Percentiles rank a stretch among this genome's conserved stretches.
Conservation (phyloP, 2,329 filamentous ascomycete genomes). For the Zasmidium angulare region DNA sequence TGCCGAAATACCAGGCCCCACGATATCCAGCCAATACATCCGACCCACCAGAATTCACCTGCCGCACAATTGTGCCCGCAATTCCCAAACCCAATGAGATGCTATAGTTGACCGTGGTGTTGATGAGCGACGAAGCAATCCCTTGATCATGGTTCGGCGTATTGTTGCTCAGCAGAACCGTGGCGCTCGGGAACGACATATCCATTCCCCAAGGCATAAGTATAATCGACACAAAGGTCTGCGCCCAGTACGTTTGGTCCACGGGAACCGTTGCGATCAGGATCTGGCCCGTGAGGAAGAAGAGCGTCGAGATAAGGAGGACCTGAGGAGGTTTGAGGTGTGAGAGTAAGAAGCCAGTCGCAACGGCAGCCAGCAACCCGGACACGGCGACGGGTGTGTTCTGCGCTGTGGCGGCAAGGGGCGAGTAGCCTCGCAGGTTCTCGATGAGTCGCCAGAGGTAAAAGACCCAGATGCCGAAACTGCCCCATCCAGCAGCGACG, state of each 20-base stretch:
- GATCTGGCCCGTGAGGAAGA: conserved; percentile 35
- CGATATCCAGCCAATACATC: conserved; percentile 21
- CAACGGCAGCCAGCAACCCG: conserved; percentile 35
- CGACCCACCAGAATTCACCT: conserved; percentile 13
- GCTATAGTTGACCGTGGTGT: conserved; percentile 9
- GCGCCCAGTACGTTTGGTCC: conserved; percentile 38
- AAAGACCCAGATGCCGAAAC: conserved; percentile 37
- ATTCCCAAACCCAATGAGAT: conserved; percentile 7
- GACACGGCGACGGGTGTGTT: conserved; percentile 34
- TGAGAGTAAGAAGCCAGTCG: conserved; percentile 38
- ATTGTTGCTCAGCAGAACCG: conserved; percentile 31
- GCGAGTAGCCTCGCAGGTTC: conserved; percentile 29
- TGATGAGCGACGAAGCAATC: conserved; percentile 28
- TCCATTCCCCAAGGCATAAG: conserved; percentile 40
- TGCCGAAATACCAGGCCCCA: conserved; percentile 27
- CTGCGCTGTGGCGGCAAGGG: conserved; percentile 35
- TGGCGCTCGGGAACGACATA: conserved; percentile 31
- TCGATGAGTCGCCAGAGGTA: conserved; percentile 37
- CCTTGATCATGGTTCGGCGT: conserved; percentile 32
- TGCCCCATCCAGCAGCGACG: conserved; percentile 30
- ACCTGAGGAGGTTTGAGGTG: conserved; percentile 37
- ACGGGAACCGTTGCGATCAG: conserved; percentile 34
- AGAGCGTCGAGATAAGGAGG: conserved; percentile 37
- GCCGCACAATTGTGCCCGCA: conserved; percentile 23
- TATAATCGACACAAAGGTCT: conserved; percentile 37